Evolutionary conservation across 1,139 yeast species (phyloP).

Genomic region (Trichomonascaceae sp.): DNA sequence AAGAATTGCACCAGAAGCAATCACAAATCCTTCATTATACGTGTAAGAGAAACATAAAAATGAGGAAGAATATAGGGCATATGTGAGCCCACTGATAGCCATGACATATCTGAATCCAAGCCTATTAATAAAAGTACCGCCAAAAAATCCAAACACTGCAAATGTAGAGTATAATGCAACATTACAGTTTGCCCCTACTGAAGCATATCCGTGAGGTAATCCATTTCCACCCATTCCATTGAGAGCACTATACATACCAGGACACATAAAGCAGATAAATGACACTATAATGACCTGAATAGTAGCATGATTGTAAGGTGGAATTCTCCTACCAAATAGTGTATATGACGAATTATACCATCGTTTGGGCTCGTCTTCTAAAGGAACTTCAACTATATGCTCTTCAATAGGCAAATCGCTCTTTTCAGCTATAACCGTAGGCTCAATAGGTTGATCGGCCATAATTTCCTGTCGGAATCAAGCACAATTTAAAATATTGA

Average conservation of each 20-base stretch:
- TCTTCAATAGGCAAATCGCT: background rate
- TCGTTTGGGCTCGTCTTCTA: background rate
- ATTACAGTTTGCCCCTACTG: conserved; percentile 46
- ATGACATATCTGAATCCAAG: conserved; percentile 47
- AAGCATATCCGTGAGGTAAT: conserved; percentile 32
- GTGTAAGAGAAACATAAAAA: conserved; percentile 46
- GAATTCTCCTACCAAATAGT: background rate
- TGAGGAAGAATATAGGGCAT: conserved; percentile 49
- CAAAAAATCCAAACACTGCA: conserved; percentile 49
- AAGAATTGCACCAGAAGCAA: conserved; percentile 54
- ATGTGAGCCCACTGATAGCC: conserved; percentile 52
- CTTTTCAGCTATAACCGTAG: background rate
- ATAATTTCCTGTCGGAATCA: background rate
- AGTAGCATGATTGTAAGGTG: conserved; percentile 18
- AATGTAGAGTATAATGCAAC: conserved; percentile 53
- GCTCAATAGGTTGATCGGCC: background rate
- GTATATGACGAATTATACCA: background rate
- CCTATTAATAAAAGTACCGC: conserved; percentile 52
- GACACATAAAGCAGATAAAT: conserved; percentile 30
- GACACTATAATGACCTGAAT: conserved; percentile 27
- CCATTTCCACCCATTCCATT: conserved; percentile 50
- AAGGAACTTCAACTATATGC: background rate
- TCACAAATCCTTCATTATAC: conserved; percentile 48
- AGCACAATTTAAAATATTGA: background rate
- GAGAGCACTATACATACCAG: conserved; percentile 52